Base-by-base conservation (phyloP, 176 grass and related monocot genomes). In the Oryza meyeriana region DNA sequence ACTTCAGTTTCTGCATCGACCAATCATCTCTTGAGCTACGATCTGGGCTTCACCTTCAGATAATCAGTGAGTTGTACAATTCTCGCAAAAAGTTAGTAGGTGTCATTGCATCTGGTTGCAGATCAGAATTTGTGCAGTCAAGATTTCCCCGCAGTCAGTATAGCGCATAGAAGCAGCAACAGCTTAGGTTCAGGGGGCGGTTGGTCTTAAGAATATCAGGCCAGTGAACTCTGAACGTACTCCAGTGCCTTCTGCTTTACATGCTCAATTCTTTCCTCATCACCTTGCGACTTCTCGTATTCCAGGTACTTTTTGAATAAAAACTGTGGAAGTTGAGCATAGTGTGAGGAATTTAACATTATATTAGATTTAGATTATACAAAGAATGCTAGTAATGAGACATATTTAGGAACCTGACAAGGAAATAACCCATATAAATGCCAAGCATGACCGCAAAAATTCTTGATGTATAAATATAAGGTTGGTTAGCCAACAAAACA, bases 261-360 rank as follows among this genome's bases (percentile, higher is more conserved):
- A 55, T 90, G 80, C 44, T 91, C 82, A 1, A 91, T 88, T 62
- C 79, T 95, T 64, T 86, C 88, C 29, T 88, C 83, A 5, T 90
- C 68, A 3, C 88, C 79, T 59, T 78, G 87, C 2, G 75, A 76
- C 72, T 90, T 89, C 72, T 98, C 95, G 8, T 89, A 98, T 57
- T 89, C 81, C 8, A 95, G 88, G 64, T 95, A 98, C 80, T 98
- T 98, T 33, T 93, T 98, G 74, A 98, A 95, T 44, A 98, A 89
- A 48, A 95, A 98, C 95, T 98, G 89, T 16, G 50, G 25, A 79
- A 26, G 74, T 40, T 22, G 10, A 89, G 44, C 26, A 79, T 22
- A 20, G 42, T 4, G 75, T 32, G 22, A 12, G 75, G 14, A 74
- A 55, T 64, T 50, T 4, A 58, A 50, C 0, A 84, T 48, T 12